Conservation (phyloP, 2,329 filamentous ascomycete species). For the Thelonectria discophora region DNA sequence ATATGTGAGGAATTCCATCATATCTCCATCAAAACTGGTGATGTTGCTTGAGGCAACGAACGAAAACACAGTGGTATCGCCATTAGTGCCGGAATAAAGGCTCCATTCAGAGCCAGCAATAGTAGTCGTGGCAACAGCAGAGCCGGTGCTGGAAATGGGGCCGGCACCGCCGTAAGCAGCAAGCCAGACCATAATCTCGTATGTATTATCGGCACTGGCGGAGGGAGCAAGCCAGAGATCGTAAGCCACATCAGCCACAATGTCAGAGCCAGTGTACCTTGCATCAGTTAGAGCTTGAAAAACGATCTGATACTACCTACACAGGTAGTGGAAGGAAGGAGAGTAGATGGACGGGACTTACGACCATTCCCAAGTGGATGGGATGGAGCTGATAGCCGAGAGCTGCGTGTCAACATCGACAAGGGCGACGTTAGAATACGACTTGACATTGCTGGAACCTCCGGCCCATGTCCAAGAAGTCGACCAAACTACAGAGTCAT, state of each 20-base stretch:
- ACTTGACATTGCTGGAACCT: slow-evolving; percentile 52
- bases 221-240: slow-evolving; percentile 64
- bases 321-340: not conserved
- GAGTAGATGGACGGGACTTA: not conserved
- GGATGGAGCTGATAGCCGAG: slow-evolving; percentile 47
- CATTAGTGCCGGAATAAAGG: slow-evolving; percentile 66
- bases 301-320: not conserved
- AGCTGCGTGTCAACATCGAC: slow-evolving; percentile 48
- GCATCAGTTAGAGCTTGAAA: not conserved
- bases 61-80: slow-evolving; percentile 65
- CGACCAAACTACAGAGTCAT: slow-evolving; percentile 51
- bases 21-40: slow-evolving; percentile 62
- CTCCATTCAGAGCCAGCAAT: slow-evolving; percentile 63
- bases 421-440: slow-evolving; percentile 53
- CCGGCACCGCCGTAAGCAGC: slow-evolving; percentile 64
- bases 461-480: slow-evolving; percentile 54
- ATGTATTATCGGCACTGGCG: slow-evolving; percentile 54
- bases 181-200: slow-evolving; percentile 73
- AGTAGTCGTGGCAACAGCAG: slow-evolving; percentile 51
- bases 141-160: slow-evolving; percentile 52
- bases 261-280: slow-evolving; percentile 44
- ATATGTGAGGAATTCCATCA: slow-evolving; percentile 66
- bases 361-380: slow-evolving; percentile 45
- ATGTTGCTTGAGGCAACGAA: slow-evolving; percentile 54
- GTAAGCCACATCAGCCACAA: slow-evolving; percentile 65